Conservation (phyloP, 1,284 basidiomycete genomes). For the Naganishia albida region DNA sequence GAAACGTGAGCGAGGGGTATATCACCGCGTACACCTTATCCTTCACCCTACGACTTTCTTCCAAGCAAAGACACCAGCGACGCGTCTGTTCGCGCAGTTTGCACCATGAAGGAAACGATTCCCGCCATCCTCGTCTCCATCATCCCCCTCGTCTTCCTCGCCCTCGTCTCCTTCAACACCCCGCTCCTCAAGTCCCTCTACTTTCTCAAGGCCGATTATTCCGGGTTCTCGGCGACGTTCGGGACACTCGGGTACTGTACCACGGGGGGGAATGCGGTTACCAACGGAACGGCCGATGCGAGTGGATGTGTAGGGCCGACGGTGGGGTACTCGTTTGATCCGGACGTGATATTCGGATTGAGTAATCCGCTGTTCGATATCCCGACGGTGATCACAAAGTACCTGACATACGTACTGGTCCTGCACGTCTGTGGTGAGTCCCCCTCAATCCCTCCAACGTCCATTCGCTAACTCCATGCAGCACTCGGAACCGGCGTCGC, state of each 20-base stretch:
- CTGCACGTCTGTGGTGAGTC: slow-evolving; percentile 70
- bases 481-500: slow-evolving; percentile 71
- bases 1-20: not conserved
- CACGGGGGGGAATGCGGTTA: slow-evolving; percentile 39
- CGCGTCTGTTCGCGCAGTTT: no score
- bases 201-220: slow-evolving; percentile 74
- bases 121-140: slow-evolving; percentile 80
- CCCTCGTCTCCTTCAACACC: slow-evolving; percentile 80
- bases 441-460: no score
- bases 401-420: slow-evolving; percentile 83
- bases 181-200: slow-evolving; percentile 79
- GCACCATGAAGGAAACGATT: slow-evolving; percentile 62
- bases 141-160: slow-evolving; percentile 70
- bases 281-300: slow-evolving; percentile 30
- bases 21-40: not conserved
- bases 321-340: slow-evolving; percentile 79
- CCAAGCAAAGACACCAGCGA: not conserved
- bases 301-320: slow-evolving; percentile 73
- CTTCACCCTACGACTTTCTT: not conserved
- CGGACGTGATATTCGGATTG: slow-evolving; percentile 71
- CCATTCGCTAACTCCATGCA: slow-evolving; percentile 58
- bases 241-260: slow-evolving; percentile 83
- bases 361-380: slow-evolving; percentile 73
- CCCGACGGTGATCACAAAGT: slow-evolving; percentile 76
- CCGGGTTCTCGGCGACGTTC: slow-evolving; percentile 65